These are phyloP conservation scores for Hippophae tibetana DNA, from an alignment of 306 rosid species.

Conservation along the genomic window DNA sequence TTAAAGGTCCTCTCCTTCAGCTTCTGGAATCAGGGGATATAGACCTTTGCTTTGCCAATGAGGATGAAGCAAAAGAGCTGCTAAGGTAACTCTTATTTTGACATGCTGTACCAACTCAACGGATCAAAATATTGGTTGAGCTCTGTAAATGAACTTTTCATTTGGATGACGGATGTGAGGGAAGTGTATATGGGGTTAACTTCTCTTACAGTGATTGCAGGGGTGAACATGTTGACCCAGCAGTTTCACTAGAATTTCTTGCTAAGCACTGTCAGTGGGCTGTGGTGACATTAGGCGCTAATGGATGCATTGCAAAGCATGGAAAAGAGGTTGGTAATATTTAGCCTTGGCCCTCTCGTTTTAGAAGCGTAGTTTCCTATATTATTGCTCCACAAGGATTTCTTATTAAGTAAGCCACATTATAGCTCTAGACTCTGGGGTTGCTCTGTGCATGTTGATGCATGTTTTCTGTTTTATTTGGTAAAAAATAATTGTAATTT, in stretches of 20 bases:
- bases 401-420: too few relatives aligned
- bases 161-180: neutral
- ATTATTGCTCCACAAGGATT: too few relatives aligned
- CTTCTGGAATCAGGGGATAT: slow-evolving; percentile 61
- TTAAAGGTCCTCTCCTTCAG: slow-evolving; percentile 48
- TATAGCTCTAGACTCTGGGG: too few relatives aligned
- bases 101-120: neutral
- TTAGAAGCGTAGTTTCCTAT: too few relatives aligned
- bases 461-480: too few relatives aligned
- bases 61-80: slow-evolving; percentile 93
- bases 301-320: slow-evolving; percentile 89
- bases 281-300: slow-evolving; percentile 76
- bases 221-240: slow-evolving; percentile 47
- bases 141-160: neutral
- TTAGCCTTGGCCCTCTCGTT: neutral
- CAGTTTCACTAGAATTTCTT: slow-evolving; percentile 58
- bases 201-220: slow-evolving; percentile 30
- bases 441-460: too few relatives aligned
- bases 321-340: slow-evolving; percentile 64
- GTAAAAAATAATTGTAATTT: neutral
- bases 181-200: slow-evolving; percentile 13
- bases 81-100: slow-evolving; percentile 45
- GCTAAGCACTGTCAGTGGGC: slow-evolving; percentile 76
- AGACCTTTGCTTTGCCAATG: slow-evolving; percentile 96
- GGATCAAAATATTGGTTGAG: neutral